phyloP scores from a whole-genome alignment of 2,329 filamentous ascomycete species.

The Xylariaceae sp. region DNA sequence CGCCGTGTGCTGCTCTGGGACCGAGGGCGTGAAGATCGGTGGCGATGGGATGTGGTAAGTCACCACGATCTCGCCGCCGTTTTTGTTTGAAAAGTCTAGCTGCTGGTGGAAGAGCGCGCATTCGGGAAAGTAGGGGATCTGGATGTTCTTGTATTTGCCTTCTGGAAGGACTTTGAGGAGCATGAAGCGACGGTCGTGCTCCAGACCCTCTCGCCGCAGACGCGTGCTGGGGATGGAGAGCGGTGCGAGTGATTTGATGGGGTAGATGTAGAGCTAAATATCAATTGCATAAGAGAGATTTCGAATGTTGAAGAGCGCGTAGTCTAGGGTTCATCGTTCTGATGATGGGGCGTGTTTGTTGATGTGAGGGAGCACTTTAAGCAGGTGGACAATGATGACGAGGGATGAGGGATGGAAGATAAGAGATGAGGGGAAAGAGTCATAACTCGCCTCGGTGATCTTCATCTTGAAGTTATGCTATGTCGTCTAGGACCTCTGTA shows the following conservation, averaged over 20 bases:
- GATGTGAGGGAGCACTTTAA: background rate
- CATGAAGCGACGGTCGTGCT: slow-evolving; percentile 75
- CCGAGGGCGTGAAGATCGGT: slow-evolving; percentile 47
- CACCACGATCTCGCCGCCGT: slow-evolving; percentile 48
- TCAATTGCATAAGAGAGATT: background rate
- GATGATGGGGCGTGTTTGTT: too few relatives aligned
- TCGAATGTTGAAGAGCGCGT: too few relatives aligned
- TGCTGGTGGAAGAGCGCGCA: slow-evolving; percentile 70
- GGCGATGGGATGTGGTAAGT: slow-evolving; percentile 50
- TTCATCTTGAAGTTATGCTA: slow-evolving; percentile 23
- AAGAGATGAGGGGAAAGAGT: background rate
- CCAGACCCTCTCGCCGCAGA: slow-evolving; percentile 68
- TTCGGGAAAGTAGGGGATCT: slow-evolving; percentile 62
- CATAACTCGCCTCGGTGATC: slow-evolving; percentile 25
- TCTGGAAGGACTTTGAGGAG: slow-evolving; percentile 60
- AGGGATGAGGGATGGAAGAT: background rate
- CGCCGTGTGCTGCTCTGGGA: slow-evolving; percentile 43
- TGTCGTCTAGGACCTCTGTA: background rate
- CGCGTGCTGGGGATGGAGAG: slow-evolving; percentile 59
- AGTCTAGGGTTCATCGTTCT: too few relatives aligned
- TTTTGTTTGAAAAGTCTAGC: slow-evolving; percentile 46
- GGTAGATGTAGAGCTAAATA: slow-evolving; percentile 72
- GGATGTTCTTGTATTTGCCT: slow-evolving; percentile 51
- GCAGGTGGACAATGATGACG: background rate
- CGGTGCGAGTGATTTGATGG: slow-evolving; percentile 74